These are phyloP conservation scores for Anisogramma anomala DNA, from an alignment of 2,329 filamentous ascomycete species.

Conservation along the genomic window DNA sequence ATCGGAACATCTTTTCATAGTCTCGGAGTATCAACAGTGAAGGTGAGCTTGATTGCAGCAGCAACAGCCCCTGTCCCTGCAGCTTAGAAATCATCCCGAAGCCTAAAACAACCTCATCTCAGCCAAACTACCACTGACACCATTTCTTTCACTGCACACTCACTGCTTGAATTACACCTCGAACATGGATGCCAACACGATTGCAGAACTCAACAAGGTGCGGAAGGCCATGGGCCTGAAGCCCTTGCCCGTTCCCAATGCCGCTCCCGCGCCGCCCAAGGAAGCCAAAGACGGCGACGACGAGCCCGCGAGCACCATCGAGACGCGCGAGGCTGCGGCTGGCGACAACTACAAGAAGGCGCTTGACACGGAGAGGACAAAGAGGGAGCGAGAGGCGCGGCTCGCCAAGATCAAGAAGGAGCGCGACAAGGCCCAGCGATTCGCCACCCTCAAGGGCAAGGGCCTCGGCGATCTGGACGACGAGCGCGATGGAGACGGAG, in stretches of 20 bases:
- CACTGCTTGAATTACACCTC: too few species aligned
- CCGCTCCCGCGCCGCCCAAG: constrained; percentile 28
- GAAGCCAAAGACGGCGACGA: constrained; percentile 44
- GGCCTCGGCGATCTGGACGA: constrained; percentile 68
- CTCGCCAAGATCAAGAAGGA: constrained; percentile 78
- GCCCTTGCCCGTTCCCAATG: constrained; percentile 73
- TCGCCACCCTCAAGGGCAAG: constrained; percentile 65
- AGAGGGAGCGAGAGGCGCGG: constrained; percentile 66
- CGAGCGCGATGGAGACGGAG: constrained; percentile 50
- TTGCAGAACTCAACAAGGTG: constrained; percentile 90
- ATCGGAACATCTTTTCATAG: too few species aligned
- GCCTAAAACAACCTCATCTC: too few species aligned
- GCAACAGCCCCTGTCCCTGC: too few species aligned
- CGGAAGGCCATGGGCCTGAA: constrained; percentile 82
- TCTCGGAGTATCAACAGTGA: too few species aligned
- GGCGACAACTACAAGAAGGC: constrained; percentile 61
- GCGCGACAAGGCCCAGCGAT: constrained; percentile 69
- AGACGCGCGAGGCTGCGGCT: constrained; percentile 61
- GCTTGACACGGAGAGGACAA: constrained; percentile 62
- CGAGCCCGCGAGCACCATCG: constrained; percentile 70
- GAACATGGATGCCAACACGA: constrained; percentile 55
- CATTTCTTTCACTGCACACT: too few species aligned
- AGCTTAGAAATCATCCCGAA: too few species aligned
- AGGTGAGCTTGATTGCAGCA: too few species aligned
- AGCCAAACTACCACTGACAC: too few species aligned